Evolutionary conservation across 1,139 yeast species (phyloP).

Genomic region (Saccharomycopsis hybrid): DNA sequence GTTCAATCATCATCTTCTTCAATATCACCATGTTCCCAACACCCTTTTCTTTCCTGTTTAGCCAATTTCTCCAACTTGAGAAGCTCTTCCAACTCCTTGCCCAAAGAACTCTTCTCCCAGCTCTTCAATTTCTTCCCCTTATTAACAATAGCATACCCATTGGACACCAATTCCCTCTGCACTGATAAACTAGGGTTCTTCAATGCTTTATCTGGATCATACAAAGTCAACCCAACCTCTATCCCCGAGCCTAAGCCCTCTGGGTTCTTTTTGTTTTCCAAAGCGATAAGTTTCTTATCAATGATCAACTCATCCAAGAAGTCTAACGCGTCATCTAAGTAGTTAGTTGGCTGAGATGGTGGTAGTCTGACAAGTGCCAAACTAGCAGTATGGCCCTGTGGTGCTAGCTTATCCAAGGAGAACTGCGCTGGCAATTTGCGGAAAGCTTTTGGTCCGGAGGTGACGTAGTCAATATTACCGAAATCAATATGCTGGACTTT

Average conservation of each 20-base stretch:
- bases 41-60: constrained; percentile 49
- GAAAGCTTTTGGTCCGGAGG: constrained; percentile 36
- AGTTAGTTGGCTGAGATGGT: constrained; percentile 51
- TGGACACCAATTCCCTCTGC: constrained; percentile 53
- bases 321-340: constrained; percentile 52
- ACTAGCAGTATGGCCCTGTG: constrained; percentile 53
- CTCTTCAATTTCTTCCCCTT: constrained; percentile 32
- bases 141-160: constrained; percentile 63
- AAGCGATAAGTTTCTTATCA: constrained; percentile 54
- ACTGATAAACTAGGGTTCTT: constrained; percentile 55
- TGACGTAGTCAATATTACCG: constrained; percentile 51
- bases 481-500: constrained; percentile 60
- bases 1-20: constrained; percentile 65
- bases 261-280: constrained; percentile 40
- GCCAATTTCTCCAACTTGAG: constrained; percentile 43
- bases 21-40: constrained; percentile 81
- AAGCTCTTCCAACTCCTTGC: constrained; percentile 35
- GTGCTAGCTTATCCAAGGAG: constrained; percentile 36
- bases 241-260: constrained; percentile 34
- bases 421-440: constrained; percentile 53
- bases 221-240: constrained; percentile 47
- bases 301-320: constrained; percentile 49
- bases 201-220: constrained; percentile 53
- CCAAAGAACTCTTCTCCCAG: constrained; percentile 35
- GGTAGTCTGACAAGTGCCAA: constrained; percentile 57